These are phyloP conservation scores for Echria macrotheca DNA, from an alignment of 495 filamentous ascomycete genomes.

Conservation along the genomic window DNA sequence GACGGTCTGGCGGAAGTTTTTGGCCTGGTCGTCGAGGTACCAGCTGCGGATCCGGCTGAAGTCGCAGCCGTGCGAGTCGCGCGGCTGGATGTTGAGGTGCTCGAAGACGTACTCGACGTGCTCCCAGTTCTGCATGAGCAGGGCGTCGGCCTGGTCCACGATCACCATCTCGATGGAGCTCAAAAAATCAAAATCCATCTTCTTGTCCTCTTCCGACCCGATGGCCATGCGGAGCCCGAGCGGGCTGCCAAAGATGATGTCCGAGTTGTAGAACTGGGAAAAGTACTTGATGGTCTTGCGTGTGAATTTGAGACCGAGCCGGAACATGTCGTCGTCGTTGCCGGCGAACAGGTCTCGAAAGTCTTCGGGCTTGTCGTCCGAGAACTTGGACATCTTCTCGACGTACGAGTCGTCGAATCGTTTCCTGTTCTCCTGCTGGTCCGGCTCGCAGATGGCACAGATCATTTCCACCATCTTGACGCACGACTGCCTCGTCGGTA, in stretches of 20 bases:
- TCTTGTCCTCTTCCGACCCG: conserved; percentile 66
- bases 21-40: conserved; percentile 84
- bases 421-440: conserved; percentile 93
- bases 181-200: conserved; percentile 84
- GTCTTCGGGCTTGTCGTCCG: conserved; percentile 72
- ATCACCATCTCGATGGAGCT: conserved; percentile 87
- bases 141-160: conserved; percentile 85
- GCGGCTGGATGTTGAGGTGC: conserved; percentile 86
- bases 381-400: conserved; percentile 58
- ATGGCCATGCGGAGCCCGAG: conserved; percentile 86
- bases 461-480: conserved; percentile 71
- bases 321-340: conserved; percentile 95
- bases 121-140: conserved; percentile 98
- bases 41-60: conserved; percentile 84
- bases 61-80: conserved; percentile 87
- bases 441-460: conserved; percentile 64
- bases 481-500: conserved; percentile 82
- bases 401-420: conserved; percentile 79
- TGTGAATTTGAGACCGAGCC: conserved; percentile 88
- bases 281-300: conserved; percentile 93
- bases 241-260: conserved; percentile 87
- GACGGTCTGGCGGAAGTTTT: conserved; percentile 76
- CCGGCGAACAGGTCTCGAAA: conserved; percentile 87
- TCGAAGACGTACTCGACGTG: conserved; percentile 85
- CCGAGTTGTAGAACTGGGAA: conserved; percentile 90